phyloP scores from a whole-genome alignment of 768 basidiomycete genomes.

The Tylopilus rubrobrunneus region DNA sequence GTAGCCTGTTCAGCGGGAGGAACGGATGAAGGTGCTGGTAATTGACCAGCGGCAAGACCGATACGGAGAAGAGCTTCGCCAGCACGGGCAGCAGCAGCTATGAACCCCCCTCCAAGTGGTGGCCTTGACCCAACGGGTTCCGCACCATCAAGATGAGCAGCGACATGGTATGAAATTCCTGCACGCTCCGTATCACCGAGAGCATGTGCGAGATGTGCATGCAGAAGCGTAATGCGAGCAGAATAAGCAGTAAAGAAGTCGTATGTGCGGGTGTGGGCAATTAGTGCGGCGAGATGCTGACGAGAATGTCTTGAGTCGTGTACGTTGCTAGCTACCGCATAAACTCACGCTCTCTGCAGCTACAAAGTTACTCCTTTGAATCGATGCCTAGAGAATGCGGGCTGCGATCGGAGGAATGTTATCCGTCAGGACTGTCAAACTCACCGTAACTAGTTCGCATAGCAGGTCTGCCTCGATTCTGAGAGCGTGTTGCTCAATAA shows the following conservation, averaged over 20 bases:
- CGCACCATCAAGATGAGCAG: conserved; percentile 45
- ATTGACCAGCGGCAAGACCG: conserved; percentile 33
- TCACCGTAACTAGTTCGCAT: conserved; percentile 65
- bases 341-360: conserved; percentile 52
- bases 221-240: conserved; percentile 60
- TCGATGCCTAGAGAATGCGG: conserved; percentile 44
- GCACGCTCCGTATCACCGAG: conserved; percentile 52
- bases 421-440: neutral
- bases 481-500: conserved; percentile 46
- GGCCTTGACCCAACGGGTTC: conserved; percentile 22
- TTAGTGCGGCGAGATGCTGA: conserved; percentile 42
- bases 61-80: conserved; percentile 50
- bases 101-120: conserved; percentile 34
- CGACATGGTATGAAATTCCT: conserved; percentile 57
- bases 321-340: neutral
- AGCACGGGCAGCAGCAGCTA: conserved; percentile 46
- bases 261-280: conserved; percentile 59
- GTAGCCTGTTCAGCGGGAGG: neutral
- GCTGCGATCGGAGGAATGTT: neutral
- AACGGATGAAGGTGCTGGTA: neutral
- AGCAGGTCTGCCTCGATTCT: conserved; percentile 68
- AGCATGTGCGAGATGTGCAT: conserved; percentile 74
- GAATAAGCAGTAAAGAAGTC: conserved; percentile 54
- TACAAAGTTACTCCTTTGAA: conserved; percentile 66
- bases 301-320: neutral